These are phyloP conservation scores for Pythium sp. DNA, from an alignment of 352 stramenopile genomes.

Conservation along the genomic window DNA sequence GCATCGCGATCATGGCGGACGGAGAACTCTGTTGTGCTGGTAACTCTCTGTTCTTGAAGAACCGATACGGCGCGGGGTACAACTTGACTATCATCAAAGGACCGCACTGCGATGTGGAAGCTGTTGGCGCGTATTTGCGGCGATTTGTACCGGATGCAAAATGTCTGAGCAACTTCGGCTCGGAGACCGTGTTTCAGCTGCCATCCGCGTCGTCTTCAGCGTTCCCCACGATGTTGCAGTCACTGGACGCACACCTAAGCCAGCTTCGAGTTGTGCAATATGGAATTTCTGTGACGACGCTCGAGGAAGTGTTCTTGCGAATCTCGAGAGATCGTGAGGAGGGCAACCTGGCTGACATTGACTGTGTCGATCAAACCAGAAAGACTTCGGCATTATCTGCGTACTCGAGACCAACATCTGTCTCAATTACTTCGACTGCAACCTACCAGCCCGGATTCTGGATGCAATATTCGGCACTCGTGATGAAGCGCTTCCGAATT, in stretches of 20 bases:
- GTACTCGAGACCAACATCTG: slow-evolving; percentile 26
- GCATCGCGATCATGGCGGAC: slow-evolving; percentile 89
- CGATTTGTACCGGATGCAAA: slow-evolving; percentile 62
- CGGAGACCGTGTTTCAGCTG: slow-evolving; percentile 95
- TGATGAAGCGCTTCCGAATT: slow-evolving; percentile 63
- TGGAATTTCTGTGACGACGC: slow-evolving; percentile 96
- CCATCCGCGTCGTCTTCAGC: slow-evolving; percentile 65
- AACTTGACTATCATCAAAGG: slow-evolving; percentile 66
- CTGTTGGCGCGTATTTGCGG: slow-evolving; percentile 35
- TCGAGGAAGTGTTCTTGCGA: slow-evolving; percentile 98
- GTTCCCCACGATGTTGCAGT: slow-evolving; percentile 93
- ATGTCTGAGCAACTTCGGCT: slow-evolving; percentile 90
- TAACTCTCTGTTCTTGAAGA: slow-evolving; percentile 87
- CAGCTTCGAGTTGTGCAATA: slow-evolving; percentile 85
- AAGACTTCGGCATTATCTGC: slow-evolving; percentile 38
- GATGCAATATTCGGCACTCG: slow-evolving; percentile 42
- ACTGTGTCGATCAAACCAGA: slow-evolving; percentile 28
- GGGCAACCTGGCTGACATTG: slow-evolving; percentile 21
- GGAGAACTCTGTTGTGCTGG: slow-evolving; percentile 51
- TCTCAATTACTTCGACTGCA: slow-evolving; percentile 21
- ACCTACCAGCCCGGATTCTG: slow-evolving; percentile 29
- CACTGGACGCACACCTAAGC: slow-evolving; percentile 54
- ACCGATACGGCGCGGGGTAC: slow-evolving; percentile 91
- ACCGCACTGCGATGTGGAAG: slow-evolving; percentile 31
- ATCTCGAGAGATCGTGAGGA: slow-evolving; percentile 55